These are phyloP conservation scores for Geranomyces michiganensis DNA, from an alignment of 192 early-diverging fungal genomes.

Conservation along the genomic window DNA sequence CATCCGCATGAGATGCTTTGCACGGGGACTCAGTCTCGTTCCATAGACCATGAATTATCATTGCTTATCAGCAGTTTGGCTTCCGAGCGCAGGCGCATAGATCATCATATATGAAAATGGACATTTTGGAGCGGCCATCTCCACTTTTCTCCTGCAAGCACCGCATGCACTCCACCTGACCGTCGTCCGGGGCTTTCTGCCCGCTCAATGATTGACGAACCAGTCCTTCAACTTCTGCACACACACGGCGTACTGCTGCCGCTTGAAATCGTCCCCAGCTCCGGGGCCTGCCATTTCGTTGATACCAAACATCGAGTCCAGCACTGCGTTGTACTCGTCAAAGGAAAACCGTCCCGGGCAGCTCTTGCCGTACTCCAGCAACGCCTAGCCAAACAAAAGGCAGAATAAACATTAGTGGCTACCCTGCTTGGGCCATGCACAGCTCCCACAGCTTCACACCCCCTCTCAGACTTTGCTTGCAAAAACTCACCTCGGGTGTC, in stretches of 20 bases:
- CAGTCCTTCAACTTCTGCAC: slow-evolving; percentile 34
- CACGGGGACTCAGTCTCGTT: too few species aligned
- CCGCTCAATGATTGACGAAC: slow-evolving; percentile 38
- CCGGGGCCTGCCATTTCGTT: slow-evolving; percentile 2
- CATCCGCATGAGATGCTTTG: too few species aligned
- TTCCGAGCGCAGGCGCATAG: too few species aligned
- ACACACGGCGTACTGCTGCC: slow-evolving; percentile 7
- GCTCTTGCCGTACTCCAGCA: slow-evolving; percentile 57
- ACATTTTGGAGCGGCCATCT: too few species aligned
- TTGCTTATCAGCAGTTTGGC: too few species aligned
- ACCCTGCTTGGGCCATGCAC: background rate
- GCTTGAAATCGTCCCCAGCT: background rate
- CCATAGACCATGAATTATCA: too few species aligned
- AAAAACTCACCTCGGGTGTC: slow-evolving; percentile 50
- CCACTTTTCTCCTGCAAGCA: too few species aligned
- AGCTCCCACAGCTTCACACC: too few species aligned
- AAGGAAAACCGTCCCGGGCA: slow-evolving; percentile 66
- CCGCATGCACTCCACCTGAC: too few species aligned
- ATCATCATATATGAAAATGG: too few species aligned
- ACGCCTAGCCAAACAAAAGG: slow-evolving; percentile 43
- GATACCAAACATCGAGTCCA: slow-evolving; percentile 64
- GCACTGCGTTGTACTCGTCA: slow-evolving; percentile 78
- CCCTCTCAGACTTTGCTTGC: background rate
- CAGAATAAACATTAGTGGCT: slow-evolving; percentile 2
- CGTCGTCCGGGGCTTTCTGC: too few species aligned